These are phyloP conservation scores for Silene noctiflora DNA, from an alignment of 179 eudicot species.

Conservation along the genomic window DNA sequence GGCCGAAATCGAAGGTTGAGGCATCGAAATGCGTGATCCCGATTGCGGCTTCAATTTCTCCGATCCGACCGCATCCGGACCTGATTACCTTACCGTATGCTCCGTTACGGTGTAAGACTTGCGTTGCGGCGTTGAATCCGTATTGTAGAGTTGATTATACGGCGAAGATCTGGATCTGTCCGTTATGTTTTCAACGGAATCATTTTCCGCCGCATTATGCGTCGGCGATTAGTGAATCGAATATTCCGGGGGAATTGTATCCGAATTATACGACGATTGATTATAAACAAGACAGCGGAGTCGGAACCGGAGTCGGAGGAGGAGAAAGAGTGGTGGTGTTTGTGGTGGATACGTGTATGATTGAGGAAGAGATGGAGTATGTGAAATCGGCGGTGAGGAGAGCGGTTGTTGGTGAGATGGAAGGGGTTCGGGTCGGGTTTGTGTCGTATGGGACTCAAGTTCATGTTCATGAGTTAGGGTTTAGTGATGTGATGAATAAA, in stretches of 20 bases:
- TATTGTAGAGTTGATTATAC: constrained; percentile 64
- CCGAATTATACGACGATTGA: constrained; percentile 65
- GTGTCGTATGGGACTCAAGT: constrained; percentile 88
- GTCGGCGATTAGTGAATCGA: constrained; percentile 50
- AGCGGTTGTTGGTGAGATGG: constrained; percentile 65
- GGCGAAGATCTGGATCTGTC: constrained; percentile 91
- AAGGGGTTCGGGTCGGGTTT: constrained; percentile 77
- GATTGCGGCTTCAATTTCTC: constrained; percentile 71
- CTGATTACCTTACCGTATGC: constrained; percentile 63
- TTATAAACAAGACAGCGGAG: constrained; percentile 17
- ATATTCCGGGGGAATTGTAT: constrained; percentile 89
- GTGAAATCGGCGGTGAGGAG: constrained; percentile 68
- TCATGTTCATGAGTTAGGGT: constrained; percentile 90
- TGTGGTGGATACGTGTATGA: constrained; percentile 78
- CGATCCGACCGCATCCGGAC: constrained; percentile 63
- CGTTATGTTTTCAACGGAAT: constrained; percentile 81
- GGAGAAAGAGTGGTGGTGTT: constrained; percentile 45
- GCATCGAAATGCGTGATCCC: constrained; percentile 89
- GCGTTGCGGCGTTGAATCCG: constrained; percentile 64
- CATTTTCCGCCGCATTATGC: constrained; percentile 76
- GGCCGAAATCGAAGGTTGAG: constrained; percentile 92
- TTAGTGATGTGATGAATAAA: constrained; percentile 63
- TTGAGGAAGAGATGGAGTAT: constrained; percentile 82
- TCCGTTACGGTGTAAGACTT: constrained; percentile 80
- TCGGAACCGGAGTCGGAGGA: neutral